Base-by-base conservation (phyloP, 257 asterid genomes). In the Solanum dulcamara region DNA sequence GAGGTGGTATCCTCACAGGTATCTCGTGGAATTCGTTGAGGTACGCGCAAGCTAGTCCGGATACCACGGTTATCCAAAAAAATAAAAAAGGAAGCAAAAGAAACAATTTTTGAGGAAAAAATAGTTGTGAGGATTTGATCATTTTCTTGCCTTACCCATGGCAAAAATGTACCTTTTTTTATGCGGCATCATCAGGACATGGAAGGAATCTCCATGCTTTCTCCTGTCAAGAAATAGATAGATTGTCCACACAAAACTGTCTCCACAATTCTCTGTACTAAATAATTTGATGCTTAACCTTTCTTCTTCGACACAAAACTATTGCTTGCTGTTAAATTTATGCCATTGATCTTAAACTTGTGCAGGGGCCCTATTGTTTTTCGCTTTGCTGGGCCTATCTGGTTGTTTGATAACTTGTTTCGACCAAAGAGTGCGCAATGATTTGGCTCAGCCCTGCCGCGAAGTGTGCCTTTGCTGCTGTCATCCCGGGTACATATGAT, bases 371-470 rank as follows among this genome's bases (percentile, higher is more conserved):
- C 87, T 96, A 67, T 71, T 94, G 83, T 94, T 96, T 90, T 96
- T 96, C 66, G 95, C 99, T 68, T 91, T 94, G 86, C 89, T 96
- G 85, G 99, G 99, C 83, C 87, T 94, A 84, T 93, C 97, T 30
- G 99, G 99, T 35, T 96, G 99, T 93, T 93, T 94, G 80, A 92
- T 96, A 77, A 96, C 99, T 59, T 96, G 98, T 86, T 96, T 93
- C 79, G 99, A 96, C 89, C 89, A 98, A 90, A 89, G 98, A 91
- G 97, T 96, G 89, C 96, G 98, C 83, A 94, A 90, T 67, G 98
- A 96, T 92, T 90, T 96, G 79, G 97, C 99, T 86, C 98, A 96
- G 90, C 99, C 99, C 74, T 96, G 99, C 87, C 90, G 99, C 84
- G 98, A 96, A 86, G 87, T 96, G 90, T 96, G 99, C 79, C 92